Evolutionary conservation across 306 rosid genomes (phyloP).

Genomic region (Canavalia gladiata): DNA sequence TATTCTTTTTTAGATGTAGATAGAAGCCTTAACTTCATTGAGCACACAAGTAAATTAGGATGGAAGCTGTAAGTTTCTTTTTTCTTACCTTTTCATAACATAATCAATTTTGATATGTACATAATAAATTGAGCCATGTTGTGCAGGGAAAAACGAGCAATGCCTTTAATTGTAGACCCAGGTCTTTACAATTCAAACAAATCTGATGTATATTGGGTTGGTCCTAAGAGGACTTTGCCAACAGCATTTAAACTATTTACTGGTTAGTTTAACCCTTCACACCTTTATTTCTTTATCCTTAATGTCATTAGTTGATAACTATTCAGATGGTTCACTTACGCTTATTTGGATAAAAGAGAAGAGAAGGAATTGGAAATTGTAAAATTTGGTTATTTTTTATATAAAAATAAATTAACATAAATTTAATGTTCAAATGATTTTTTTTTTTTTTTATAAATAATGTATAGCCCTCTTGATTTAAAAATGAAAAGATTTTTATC

Average conservation of each 20-base stretch:
- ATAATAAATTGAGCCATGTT: background rate
- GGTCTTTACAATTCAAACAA: constrained; percentile 73
- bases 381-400: no score
- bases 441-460: no score
- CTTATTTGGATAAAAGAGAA: background rate
- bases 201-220: constrained; percentile 68
- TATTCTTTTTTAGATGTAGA: constrained; percentile 65
- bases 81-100: constrained; percentile 11
- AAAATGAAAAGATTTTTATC: no score
- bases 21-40: constrained; percentile 79
- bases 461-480: no score
- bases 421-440: no score
- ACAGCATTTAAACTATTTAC: constrained; percentile 81
- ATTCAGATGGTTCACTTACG: background rate
- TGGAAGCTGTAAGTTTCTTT: constrained; percentile 75
- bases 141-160: constrained; percentile 76
- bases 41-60: constrained; percentile 86
- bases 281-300: constrained; percentile 9
- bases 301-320: background rate
- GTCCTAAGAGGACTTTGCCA: constrained; percentile 71
- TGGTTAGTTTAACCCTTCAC: constrained; percentile 58
- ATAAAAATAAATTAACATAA: no score
- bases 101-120: background rate
- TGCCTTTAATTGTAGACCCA: constrained; percentile 86
- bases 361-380: no score